Conservation (phyloP, 306 rosid species). For the Medicago lupulina region DNA sequence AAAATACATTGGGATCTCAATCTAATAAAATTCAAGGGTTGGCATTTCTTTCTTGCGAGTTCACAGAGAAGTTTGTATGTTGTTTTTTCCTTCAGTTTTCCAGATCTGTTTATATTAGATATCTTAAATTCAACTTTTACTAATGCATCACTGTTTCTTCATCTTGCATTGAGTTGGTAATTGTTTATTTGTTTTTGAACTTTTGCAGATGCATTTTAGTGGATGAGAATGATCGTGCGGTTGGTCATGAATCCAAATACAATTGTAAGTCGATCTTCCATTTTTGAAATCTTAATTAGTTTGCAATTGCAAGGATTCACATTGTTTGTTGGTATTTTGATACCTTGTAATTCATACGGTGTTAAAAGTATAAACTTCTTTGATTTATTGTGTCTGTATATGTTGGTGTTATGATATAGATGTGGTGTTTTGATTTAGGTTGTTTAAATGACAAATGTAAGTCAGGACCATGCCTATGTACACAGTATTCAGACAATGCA, state of each 20-base stretch:
- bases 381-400: neutral
- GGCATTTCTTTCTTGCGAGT: neutral
- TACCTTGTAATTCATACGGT: slow-evolving; percentile 1
- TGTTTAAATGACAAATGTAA: neutral
- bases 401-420: neutral
- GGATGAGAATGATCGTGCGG: slow-evolving; percentile 88
- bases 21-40: neutral
- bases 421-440: neutral
- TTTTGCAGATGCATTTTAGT: slow-evolving; percentile 89
- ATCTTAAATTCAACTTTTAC: slow-evolving; percentile 11
- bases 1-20: neutral
- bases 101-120: neutral
- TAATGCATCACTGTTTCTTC: slow-evolving; percentile 24
- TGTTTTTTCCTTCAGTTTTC: neutral
- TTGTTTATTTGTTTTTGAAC: slow-evolving; percentile 32
- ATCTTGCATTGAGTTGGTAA: slow-evolving; percentile 30
- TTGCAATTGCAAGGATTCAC: slow-evolving; percentile 4
- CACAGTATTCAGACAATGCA: slow-evolving; percentile 9
- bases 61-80: neutral
- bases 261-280: slow-evolving; percentile 68
- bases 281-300: slow-evolving; percentile 24
- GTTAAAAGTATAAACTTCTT: neutral
- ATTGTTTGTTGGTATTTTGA: neutral
- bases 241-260: slow-evolving; percentile 96
- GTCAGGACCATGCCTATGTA: neutral